Base-by-base conservation (phyloP, 345 rosid species). In the Eutrema yunnanense region DNA sequence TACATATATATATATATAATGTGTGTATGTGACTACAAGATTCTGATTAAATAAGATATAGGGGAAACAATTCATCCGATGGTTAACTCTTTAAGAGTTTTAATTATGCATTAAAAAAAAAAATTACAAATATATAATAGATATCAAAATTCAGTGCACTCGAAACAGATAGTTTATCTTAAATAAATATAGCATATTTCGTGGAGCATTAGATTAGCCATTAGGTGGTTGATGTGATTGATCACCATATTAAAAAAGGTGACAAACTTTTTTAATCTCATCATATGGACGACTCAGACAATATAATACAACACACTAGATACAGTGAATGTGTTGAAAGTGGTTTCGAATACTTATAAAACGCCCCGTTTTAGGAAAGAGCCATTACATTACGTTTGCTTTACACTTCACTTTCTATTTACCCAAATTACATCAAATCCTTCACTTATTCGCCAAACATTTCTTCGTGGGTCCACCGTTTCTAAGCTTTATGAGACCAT, bases 311-410 rank as follows among this genome's bases (percentile, higher is more conserved):
- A 67, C 55, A 67, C 40, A 43, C 29, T 42, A 61, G 69, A 74
- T 74, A 67, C 73, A 61, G 57, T 68, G 79, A 75, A 75, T 53
- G 79, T 67, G 73, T 67, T 67, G 63, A 57, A 55, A 67, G 9
- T 44, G 30, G 46, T 33, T 36, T n/a, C 33, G 12, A 51, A n/a
- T 67, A 13, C 33, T 67, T 57, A 58, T 32, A 50, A 74, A 59
- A 19, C n/a, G 12, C 41, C 4, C 14, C 41, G 56, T 33, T 60
- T 67, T 34, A 43, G 62, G 78, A 43, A 68, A 68, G 69, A 67
- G 51, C 50, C 49, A 67, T 33, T 11, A 26, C 51, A 44, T 48
- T 60, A 68, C 79, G 79, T 68, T 67, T 74, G 55, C 64, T 74
- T 60, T 34, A 60, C 54, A 59, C 42, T 67, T 67, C 69, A 4